phyloP scores from a whole-genome alignment of 371 early-diverging fungal species.

The Circinella umbellata region DNA sequence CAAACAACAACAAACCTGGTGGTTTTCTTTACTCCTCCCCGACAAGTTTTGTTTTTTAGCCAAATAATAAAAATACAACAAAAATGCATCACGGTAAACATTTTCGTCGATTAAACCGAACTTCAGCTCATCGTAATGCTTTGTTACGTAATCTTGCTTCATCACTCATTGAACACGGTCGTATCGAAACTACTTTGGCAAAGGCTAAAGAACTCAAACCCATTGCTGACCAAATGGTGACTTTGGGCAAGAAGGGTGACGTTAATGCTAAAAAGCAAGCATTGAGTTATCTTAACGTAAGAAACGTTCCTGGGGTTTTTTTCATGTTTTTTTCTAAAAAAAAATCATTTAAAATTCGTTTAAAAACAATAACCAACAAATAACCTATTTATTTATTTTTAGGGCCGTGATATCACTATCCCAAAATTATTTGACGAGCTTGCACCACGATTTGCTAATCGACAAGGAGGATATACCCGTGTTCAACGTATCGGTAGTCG shows the following conservation, averaged over 20 bases:
- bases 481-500: slow-evolving; percentile 82
- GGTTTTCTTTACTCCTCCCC: too few species aligned
- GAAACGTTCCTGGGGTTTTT: background rate
- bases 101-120: slow-evolving; percentile 72
- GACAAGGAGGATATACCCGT: slow-evolving; percentile 92
- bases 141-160: slow-evolving; percentile 88
- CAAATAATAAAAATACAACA: background rate
- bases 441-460: slow-evolving; percentile 80
- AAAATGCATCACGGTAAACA: slow-evolving; percentile 79
- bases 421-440: slow-evolving; percentile 88
- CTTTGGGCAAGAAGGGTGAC: slow-evolving; percentile 76
- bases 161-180: slow-evolving; percentile 86
- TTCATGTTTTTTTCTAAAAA: background rate
- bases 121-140: slow-evolving; percentile 77
- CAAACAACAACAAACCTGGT: background rate
- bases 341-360: background rate
- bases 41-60: background rate
- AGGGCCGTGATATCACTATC: slow-evolving; percentile 72
- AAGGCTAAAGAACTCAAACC: slow-evolving; percentile 93
- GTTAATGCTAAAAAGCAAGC: slow-evolving; percentile 68
- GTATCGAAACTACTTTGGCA: slow-evolving; percentile 92
- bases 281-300: slow-evolving; percentile 65
- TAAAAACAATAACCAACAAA: background rate
- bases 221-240: slow-evolving; percentile 87
- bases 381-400: slow-evolving; percentile 8